phyloP scores from a whole-genome alignment of 495 filamentous ascomycete genomes.

The Penicillium psychrofluorescens region DNA sequence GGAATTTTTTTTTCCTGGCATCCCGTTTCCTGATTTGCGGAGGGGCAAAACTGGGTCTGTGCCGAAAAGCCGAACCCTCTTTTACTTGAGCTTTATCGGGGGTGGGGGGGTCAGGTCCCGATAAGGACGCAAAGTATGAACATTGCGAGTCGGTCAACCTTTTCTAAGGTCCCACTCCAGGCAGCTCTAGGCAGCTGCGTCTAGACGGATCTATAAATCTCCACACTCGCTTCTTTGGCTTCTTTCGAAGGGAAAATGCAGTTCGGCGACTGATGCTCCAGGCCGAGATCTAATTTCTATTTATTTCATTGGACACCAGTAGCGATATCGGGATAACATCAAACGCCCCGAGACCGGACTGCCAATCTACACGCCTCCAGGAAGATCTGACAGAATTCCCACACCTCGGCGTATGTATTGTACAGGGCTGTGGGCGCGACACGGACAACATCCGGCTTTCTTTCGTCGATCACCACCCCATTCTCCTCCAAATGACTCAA shows the following conservation, averaged over 20 bases:
- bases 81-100: not conserved
- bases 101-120: too few relatives aligned
- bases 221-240: not conserved
- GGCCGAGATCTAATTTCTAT: too few relatives aligned
- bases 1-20: too few relatives aligned
- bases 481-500: slow-evolving; percentile 60
- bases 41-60: slow-evolving; percentile 3
- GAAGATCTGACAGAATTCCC: slow-evolving; percentile 59
- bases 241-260: not conserved
- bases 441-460: slow-evolving; percentile 82
- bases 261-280: too few relatives aligned
- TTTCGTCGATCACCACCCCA: slow-evolving; percentile 79
- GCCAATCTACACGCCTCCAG: slow-evolving; percentile 29
- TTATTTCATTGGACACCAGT: too few relatives aligned
- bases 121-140: too few relatives aligned
- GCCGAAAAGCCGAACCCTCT: slow-evolving; percentile 12
- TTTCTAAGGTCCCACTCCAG: too few relatives aligned
- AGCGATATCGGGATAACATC: not conserved
- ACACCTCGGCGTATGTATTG: slow-evolving; percentile 76
- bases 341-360: slow-evolving; percentile 11
- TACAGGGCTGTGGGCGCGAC: slow-evolving; percentile 91
- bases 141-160: too few relatives aligned
- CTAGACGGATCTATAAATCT: too few relatives aligned
- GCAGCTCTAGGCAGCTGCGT: too few relatives aligned
- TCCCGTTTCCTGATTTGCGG: not conserved